Percentiles rank a stretch among this genome's conserved stretches.
phyloP scores from a whole-genome alignment of 208 protist genomes.

The Leishmania major region DNA sequence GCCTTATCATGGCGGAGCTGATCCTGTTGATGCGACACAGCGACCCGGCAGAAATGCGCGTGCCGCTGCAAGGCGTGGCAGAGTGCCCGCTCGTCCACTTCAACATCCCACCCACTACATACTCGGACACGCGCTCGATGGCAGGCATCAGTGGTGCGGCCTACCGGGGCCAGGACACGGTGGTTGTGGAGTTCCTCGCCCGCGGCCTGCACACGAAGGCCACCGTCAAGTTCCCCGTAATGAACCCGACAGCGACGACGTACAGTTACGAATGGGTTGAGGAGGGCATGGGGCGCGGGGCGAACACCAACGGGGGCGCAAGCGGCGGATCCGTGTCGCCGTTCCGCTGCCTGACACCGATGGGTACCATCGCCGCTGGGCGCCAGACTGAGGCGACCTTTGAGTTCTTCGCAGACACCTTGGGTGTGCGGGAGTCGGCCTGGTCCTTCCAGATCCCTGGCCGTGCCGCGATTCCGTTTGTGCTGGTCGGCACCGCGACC shows the following conservation, averaged over 20 bases:
- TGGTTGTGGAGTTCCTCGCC: slow-evolving; percentile 93
- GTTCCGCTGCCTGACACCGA: slow-evolving; percentile 91
- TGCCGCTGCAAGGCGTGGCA: slow-evolving; percentile 81
- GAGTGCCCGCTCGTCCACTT: slow-evolving; percentile 97
- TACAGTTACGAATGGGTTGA: slow-evolving; percentile 96
- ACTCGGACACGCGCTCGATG: slow-evolving; percentile 77
- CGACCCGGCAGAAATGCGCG: slow-evolving; percentile 26
- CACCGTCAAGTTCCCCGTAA: slow-evolving; percentile 90
- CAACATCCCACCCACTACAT: slow-evolving; percentile 74
- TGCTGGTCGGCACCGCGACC: slow-evolving; percentile 92
- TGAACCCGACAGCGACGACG: slow-evolving; percentile 93
- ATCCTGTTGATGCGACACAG: slow-evolving; percentile 69
- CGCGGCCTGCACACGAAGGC: slow-evolving; percentile 92
- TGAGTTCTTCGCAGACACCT: slow-evolving; percentile 92
- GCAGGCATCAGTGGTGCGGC: slow-evolving; percentile 53
- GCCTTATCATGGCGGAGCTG: slow-evolving; percentile 47
- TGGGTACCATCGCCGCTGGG: slow-evolving; percentile 80
- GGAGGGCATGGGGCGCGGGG: slow-evolving; percentile 16
- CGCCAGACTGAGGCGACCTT: slow-evolving; percentile 95
- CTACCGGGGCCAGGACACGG: slow-evolving; percentile 38
- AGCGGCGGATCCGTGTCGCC: slow-evolving; percentile 41
- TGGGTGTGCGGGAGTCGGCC: slow-evolving; percentile 83
- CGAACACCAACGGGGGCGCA: not conserved
- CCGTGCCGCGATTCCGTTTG: slow-evolving; percentile 88
- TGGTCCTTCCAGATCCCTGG: slow-evolving; percentile 94